Percentiles rank a stretch among this genome's conserved stretches.
phyloP scores from a whole-genome alignment of 805 yeast genomes.

The Kodamaea lidongshanica region DNA sequence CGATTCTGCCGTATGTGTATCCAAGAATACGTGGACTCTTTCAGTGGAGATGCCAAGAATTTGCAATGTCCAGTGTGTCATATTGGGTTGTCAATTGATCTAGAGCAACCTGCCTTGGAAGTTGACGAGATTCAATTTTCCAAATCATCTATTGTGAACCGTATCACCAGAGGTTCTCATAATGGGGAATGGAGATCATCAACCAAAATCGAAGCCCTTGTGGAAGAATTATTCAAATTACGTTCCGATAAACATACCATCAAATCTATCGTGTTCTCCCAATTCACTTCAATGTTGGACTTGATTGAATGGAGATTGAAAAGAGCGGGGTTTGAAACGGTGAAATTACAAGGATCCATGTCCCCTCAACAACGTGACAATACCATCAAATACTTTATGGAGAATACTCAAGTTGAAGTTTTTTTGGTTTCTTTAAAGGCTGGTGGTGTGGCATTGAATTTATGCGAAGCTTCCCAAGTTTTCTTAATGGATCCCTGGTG shows the following conservation, averaged over 20 bases:
- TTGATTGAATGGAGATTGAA: constrained; percentile 92
- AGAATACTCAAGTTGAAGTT: constrained; percentile 85
- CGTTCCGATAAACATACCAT: constrained; percentile 85
- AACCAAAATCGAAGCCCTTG: constrained; percentile 92
- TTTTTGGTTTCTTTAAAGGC: constrained; percentile 93
- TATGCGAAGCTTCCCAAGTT: constrained; percentile 96
- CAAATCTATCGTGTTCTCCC: constrained; percentile 94
- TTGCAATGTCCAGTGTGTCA: constrained; percentile 95
- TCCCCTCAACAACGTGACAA: constrained; percentile 92
- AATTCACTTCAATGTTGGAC: constrained; percentile 94
- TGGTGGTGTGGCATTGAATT: constrained; percentile 95
- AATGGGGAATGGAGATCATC: constrained; percentile 86
- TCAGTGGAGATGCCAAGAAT: constrained; percentile 50
- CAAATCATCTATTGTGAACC: constrained; percentile 70
- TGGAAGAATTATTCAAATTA: constrained; percentile 83
- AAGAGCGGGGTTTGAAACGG: constrained; percentile 92
- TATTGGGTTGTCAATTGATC: constrained; percentile 83
- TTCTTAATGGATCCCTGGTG: constrained; percentile 98
- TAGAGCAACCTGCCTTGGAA: constrained; percentile 79
- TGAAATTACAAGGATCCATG: constrained; percentile 94
- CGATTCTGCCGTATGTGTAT: constrained; percentile 90
- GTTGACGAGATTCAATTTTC: constrained; percentile 56
- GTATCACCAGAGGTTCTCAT: constrained; percentile 68
- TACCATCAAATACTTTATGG: constrained; percentile 88
- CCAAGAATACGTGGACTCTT: constrained; percentile 82